These are phyloP conservation scores for Globisporangium cystogenes DNA, from an alignment of 352 stramenopile species.

Conservation along the genomic window DNA sequence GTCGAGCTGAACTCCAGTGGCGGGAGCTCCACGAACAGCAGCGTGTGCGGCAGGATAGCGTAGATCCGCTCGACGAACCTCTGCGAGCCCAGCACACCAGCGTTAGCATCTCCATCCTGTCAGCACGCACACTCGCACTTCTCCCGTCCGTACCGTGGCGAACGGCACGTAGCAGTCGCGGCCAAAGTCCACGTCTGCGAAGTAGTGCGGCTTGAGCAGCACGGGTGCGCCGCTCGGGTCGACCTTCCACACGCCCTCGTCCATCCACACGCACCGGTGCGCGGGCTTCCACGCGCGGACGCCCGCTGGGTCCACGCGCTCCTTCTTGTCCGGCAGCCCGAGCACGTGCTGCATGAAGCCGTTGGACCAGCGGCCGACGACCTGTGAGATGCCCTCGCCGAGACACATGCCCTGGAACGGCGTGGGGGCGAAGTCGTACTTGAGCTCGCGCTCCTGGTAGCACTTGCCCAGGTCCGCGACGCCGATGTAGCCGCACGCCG, in stretches of 20 bases:
- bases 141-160: conserved; percentile 29
- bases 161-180: conserved; percentile 84
- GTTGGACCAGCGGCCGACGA: conserved; percentile 69
- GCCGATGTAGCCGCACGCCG: conserved; percentile 70
- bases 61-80: conserved; percentile 55
- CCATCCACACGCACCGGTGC: conserved; percentile 66
- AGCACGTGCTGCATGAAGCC: conserved; percentile 74
- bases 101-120: conserved; percentile 1
- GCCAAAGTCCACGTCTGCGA: conserved; percentile 65
- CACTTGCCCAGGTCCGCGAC: conserved; percentile 45
- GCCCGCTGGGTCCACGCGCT: conserved; percentile 49
- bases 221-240: conserved; percentile 32
- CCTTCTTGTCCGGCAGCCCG: conserved; percentile 30
- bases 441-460: conserved; percentile 58
- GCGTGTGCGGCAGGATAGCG: conserved; percentile 38
- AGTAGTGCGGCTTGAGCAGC: conserved; percentile 63
- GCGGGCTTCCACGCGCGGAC: conserved; percentile 64
- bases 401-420: conserved; percentile 82
- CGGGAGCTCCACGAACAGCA: conserved; percentile 81
- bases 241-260: conserved; percentile 79
- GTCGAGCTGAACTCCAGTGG: conserved; percentile 66
- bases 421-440: conserved; percentile 68
- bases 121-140: too few species aligned
- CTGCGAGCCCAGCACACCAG: conserved; percentile 13
- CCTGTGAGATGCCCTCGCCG: conserved; percentile 51